Conservation (phyloP, 2,329 filamentous ascomycete genomes). For the Elsinoe arachidis region DNA sequence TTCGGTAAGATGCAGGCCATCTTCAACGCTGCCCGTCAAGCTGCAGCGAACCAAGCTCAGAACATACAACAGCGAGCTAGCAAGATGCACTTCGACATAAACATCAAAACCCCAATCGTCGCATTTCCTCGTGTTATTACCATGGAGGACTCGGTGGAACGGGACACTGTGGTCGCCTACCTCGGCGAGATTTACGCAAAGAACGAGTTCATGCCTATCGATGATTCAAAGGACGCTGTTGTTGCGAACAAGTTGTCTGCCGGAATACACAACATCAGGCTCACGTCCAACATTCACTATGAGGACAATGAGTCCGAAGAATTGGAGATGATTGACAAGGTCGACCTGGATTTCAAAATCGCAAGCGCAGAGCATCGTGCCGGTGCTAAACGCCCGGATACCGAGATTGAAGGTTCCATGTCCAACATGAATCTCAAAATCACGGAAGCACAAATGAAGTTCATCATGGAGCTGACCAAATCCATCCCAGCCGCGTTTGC, state of each 20-base stretch:
- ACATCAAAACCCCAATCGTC: conserved; percentile 90
- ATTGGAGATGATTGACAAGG: conserved; percentile 92
- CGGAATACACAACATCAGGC: conserved; percentile 81
- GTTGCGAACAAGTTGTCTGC: conserved; percentile 84
- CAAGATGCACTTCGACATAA: conserved; percentile 86
- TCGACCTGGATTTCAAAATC: conserved; percentile 87
- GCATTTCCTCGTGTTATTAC: conserved; percentile 78
- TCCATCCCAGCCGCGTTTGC: conserved; percentile 83
- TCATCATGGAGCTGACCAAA: conserved; percentile 75
- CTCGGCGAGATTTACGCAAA: conserved; percentile 95
- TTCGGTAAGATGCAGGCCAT: conserved; percentile 99
- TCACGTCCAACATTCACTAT: conserved; percentile 87
- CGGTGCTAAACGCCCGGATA: conserved; percentile 72
- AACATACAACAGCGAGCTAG: conserved; percentile 85
- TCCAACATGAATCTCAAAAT: conserved; percentile 85
- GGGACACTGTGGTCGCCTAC: conserved; percentile 84
- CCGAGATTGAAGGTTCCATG: conserved; percentile 84
- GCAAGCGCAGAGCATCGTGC: conserved; percentile 80
- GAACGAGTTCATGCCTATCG: conserved; percentile 80
- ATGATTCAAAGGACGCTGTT: conserved; percentile 63
- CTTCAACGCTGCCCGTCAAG: conserved; percentile 92
- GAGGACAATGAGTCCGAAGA: conserved; percentile 64
- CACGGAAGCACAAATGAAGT: conserved; percentile 84
- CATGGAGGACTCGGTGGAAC: conserved; percentile 54
- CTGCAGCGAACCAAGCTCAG: conserved; percentile 84